Evolutionary conservation across 2,329 filamentous ascomycete species (phyloP).

Genomic region (Gaeumannomyces sp.): DNA sequence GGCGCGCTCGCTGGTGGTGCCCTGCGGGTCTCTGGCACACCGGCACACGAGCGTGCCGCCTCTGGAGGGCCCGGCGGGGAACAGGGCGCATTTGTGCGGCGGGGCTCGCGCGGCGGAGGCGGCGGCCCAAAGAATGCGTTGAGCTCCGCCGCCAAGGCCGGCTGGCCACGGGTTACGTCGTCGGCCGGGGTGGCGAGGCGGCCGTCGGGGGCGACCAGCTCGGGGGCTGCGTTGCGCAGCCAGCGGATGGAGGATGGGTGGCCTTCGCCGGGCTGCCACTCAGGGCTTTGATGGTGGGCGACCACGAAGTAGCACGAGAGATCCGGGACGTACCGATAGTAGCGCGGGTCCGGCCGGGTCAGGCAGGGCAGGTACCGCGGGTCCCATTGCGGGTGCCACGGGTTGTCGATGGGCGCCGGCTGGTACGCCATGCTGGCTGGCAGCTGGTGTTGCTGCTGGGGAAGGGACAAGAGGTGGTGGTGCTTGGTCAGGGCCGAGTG

Average conservation of each 20-base stretch:
- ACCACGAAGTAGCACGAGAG: conserved; percentile 9
- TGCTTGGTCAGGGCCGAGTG: background rate
- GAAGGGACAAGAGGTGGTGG: background rate
- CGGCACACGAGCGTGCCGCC: too few species aligned
- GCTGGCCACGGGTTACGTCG: background rate
- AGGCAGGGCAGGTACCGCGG: conserved; percentile 2
- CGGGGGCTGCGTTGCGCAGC: conserved; percentile 5
- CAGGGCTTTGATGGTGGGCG: conserved; percentile 3
- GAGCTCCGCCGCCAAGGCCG: too few species aligned
- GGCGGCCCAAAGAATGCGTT: background rate
- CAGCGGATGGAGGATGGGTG: conserved; percentile 5
- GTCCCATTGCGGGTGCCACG: conserved; percentile 5
- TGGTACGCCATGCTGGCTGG: conserved; percentile 2
- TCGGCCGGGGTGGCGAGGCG: background rate
- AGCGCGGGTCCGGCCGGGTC: conserved; percentile 7
- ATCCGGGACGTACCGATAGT: conserved; percentile 8
- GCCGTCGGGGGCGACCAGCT: conserved; percentile 3
- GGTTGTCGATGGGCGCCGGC: background rate
- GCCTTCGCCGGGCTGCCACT: conserved; percentile 6
- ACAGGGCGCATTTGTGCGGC: background rate
- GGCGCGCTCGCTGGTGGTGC: too few species aligned
- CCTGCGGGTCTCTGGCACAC: background rate
- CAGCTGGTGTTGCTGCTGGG: background rate
- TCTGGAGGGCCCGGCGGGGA: too few species aligned
- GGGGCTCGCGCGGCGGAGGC: background rate